Evolutionary conservation across 371 early-diverging fungal genomes (phyloP).

Genomic region (Parasitella parasitica): DNA sequence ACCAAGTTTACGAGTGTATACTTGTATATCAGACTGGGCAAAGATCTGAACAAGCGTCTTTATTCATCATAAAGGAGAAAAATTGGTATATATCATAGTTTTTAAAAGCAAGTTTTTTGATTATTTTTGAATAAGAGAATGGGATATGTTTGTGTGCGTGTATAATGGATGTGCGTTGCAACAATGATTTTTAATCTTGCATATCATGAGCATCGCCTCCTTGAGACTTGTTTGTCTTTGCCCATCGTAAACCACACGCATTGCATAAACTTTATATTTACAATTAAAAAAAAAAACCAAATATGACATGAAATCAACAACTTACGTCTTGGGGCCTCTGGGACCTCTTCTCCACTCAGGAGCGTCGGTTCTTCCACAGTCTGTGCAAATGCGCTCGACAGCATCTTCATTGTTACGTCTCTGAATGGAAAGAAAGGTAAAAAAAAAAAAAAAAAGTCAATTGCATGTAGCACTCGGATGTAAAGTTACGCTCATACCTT

Average conservation of each 20-base stretch:
- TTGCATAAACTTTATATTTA: constrained; percentile 19
- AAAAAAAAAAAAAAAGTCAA: not conserved
- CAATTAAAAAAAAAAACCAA: no score
- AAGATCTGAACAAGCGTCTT: no score
- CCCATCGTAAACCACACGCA: constrained; percentile 30
- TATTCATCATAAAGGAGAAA: no score
- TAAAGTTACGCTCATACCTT: constrained; percentile 3
- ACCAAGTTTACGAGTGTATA: no score
- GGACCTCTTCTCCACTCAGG: constrained; percentile 88
- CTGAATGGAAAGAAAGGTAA: no score
- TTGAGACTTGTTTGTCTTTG: constrained; percentile 19
- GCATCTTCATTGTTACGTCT: constrained; percentile 21
- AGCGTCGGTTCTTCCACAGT: constrained; percentile 76
- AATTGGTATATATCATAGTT: not conserved
- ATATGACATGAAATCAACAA: not conserved
- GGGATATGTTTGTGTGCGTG: no score
- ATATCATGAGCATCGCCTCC: constrained; percentile 1
- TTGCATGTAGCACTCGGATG: not conserved
- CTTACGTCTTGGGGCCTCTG: constrained; percentile 69
- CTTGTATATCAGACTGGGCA: no score
- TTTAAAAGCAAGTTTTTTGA: not conserved
- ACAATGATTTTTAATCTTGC: not conserved
- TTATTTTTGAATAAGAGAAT: no score
- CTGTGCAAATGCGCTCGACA: constrained; percentile 30
- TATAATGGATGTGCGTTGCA: no score